Conservation (phyloP, 1,139 yeast species). For the Sugiyamaella neomexicana region DNA sequence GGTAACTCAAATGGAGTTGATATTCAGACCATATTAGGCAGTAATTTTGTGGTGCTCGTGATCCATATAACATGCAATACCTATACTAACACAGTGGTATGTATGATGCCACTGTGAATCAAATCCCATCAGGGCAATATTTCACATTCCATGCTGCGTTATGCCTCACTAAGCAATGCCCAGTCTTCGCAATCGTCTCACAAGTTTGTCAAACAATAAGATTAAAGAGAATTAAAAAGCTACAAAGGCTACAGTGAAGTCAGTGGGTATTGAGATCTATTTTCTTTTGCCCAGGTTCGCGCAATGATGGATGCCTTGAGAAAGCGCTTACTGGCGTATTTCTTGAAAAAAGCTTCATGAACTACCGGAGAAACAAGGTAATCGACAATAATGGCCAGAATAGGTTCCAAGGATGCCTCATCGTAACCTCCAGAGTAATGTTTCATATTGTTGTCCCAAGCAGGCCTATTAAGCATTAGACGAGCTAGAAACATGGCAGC, state of each 20-base stretch:
- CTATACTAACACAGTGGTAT: too few relatives aligned
- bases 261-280: constrained; percentile 6
- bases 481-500: constrained; percentile 90
- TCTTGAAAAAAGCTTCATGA: constrained; percentile 91
- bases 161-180: too few relatives aligned
- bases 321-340: constrained; percentile 86
- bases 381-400: constrained; percentile 71
- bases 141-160: too few relatives aligned
- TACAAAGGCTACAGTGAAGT: not conserved
- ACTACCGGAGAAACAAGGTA: constrained; percentile 81
- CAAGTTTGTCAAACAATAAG: not conserved
- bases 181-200: too few relatives aligned
- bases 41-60: too few relatives aligned
- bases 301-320: constrained; percentile 89
- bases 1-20: too few relatives aligned
- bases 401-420: constrained; percentile 66
- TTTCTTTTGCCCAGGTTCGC: constrained; percentile 79
- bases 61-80: too few relatives aligned
- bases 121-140: too few relatives aligned
- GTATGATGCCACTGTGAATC: too few relatives aligned
- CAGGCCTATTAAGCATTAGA: constrained; percentile 65
- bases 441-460: constrained; percentile 69
- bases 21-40: too few relatives aligned
- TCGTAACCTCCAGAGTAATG: constrained; percentile 94
- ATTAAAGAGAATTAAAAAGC: not conserved